Evolutionary conservation across 2,329 filamentous ascomycete genomes (phyloP).

Genomic region (Aspergillus cejpii): DNA sequence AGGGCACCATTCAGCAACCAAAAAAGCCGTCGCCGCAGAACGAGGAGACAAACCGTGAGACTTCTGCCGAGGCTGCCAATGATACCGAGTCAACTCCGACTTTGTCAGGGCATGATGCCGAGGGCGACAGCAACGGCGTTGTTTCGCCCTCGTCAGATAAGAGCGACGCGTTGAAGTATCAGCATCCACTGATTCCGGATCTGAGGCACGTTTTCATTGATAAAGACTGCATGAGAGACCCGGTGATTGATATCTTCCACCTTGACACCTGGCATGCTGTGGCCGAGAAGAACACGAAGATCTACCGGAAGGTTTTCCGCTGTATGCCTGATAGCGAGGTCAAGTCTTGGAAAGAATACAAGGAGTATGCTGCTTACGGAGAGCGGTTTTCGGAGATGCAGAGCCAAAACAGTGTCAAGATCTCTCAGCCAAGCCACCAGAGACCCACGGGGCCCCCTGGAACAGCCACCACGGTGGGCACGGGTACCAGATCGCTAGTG

Average conservation of each 20-base stretch:
- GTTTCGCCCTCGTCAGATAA: conserved; percentile 36
- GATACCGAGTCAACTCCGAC: conserved; percentile 39
- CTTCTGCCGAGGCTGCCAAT: conserved; percentile 14
- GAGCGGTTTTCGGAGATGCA: conserved; percentile 67
- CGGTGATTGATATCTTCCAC: conserved; percentile 72
- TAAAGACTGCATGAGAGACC: conserved; percentile 92
- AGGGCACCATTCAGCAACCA: conserved; percentile 51
- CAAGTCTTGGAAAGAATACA: conserved; percentile 86
- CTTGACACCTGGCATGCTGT: conserved; percentile 81
- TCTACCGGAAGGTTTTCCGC: conserved; percentile 88
- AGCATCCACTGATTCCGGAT: conserved; percentile 51
- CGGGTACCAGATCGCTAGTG: conserved; percentile 21
- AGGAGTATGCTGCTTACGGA: conserved; percentile 70
- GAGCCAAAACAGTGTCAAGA: conserved; percentile 47
- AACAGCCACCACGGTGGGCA: conserved; percentile 19
- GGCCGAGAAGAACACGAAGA: conserved; percentile 89
- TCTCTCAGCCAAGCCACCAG: conserved; percentile 44
- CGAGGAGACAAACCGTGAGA: conserved; percentile 16
- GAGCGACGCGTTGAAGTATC: conserved; percentile 46
- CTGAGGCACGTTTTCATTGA: conserved; percentile 68
- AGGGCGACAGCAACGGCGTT: conserved; percentile 75
- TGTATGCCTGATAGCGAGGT: conserved; percentile 97
- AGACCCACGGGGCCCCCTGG: conserved; percentile 37
- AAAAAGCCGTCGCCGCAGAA: conserved; percentile 40
- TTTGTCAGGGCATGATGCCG: conserved; percentile 69